A percentile compares a stretch with the other conserved stretches of the same genome.
Evolutionary conservation across 805 yeast genomes (phyloP).

Genomic region (Suhomyces pyralidae): DNA sequence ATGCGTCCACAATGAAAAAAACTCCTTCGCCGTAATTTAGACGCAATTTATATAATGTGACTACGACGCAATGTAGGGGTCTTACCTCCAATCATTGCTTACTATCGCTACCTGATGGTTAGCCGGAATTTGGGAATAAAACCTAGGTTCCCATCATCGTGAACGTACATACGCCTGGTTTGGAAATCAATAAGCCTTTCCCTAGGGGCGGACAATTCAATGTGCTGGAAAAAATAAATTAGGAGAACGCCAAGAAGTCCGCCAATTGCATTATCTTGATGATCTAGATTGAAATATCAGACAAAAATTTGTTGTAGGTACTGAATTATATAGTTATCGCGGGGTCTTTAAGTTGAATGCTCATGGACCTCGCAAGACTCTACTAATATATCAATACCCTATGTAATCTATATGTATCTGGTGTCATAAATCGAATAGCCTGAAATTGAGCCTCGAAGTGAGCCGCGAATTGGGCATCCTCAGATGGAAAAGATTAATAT

Average conservation of each 20-base stretch:
- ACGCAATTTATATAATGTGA: background rate
- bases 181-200: background rate
- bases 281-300: conserved; percentile 5
- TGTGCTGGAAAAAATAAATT: background rate
- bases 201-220: background rate
- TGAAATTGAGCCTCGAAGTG: background rate
- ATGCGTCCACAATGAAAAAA: background rate
- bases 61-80: background rate
- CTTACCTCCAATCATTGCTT: background rate
- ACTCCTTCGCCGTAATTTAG: background rate
- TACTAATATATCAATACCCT: background rate
- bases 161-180: background rate
- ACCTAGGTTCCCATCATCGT: background rate
- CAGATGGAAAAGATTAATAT: background rate
- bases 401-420: background rate
- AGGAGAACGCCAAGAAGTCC: background rate
- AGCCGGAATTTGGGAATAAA: background rate
- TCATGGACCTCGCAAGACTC: background rate
- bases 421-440: background rate
- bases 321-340: background rate
- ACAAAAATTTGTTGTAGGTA: background rate
- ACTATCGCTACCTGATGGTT: background rate
- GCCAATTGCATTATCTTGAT: conserved; percentile 4
- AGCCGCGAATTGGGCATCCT: background rate
- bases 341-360: background rate